Evolutionary conservation across 2,329 filamentous ascomycete genomes (phyloP), one percentile per base, ranked within the genome.

Genomic region (Cladosporium sp.): DNA sequence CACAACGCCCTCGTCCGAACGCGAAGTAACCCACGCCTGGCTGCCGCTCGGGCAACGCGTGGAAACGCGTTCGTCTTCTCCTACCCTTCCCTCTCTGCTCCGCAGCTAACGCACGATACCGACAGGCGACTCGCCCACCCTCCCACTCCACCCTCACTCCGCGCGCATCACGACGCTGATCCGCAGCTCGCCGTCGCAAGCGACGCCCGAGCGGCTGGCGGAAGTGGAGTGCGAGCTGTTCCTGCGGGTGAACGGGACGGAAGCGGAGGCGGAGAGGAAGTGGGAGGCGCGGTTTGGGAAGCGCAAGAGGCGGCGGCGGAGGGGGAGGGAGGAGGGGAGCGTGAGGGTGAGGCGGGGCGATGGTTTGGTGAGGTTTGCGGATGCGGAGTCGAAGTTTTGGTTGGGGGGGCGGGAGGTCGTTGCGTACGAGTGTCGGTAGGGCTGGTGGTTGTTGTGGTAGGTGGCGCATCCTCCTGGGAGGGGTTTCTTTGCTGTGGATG

Each of bases 371-470:
- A 57, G 56, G 3, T 64, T 73, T 44, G 61, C 65, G 16, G 55
- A 60, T 33, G 45, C 56, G 9, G 48, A 54, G 1, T 63, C 49
- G 18, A 66, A 61, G 61, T 68, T 65, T 41, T 63, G 61, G 59
- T 16, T 72, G 14, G 61, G 56, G 19, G 67, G 61, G 6, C 61
- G 61, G 55, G 63, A 66, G 51, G 63, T 74, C 14, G 61, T 68
- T 53, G 70, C 53, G 46, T 43, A 31, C 56, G 53, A 59, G n/a
- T 32, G 52, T 31, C 44, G 35, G 9, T 49, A 43, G 43, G 44
- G 9, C 4, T 3, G 16, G 13, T 10, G 22, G 33, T 2, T 14
- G 16, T 19, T 4, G 22, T 10, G 13, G 38, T 41, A 6, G 9
- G 13, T 6, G 34, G 16, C 16, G 13, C 14, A 9, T 9, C 9